Evolutionary conservation across 1,284 basidiomycete species (phyloP).

Genomic region (Gymnopus androsaceus): DNA sequence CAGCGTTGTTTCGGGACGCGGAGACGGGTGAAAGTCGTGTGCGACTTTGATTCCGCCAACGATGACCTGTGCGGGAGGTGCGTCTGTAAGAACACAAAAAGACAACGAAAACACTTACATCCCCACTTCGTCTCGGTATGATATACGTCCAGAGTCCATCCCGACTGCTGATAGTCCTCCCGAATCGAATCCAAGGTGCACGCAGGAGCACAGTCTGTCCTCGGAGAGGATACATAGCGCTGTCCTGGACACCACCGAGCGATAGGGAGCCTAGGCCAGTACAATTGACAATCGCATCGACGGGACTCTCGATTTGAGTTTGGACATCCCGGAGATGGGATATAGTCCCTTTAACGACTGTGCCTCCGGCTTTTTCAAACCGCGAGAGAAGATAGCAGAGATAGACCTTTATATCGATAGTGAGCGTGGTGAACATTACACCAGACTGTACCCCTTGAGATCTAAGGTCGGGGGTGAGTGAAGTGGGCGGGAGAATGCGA

Average conservation of each 20-base stretch:
- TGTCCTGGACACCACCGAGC: slow-evolving; percentile 81
- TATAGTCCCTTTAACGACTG: slow-evolving; percentile 62
- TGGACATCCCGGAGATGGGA: slow-evolving; percentile 42
- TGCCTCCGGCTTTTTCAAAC: slow-evolving; percentile 64
- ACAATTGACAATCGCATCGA: slow-evolving; percentile 67
- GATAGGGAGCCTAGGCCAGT: slow-evolving; percentile 64
- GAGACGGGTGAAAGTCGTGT: slow-evolving; percentile 43
- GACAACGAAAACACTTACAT: slow-evolving; percentile 45
- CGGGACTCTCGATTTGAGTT: slow-evolving; percentile 21
- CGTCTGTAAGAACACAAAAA: neutral
- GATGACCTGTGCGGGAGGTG: slow-evolving; percentile 20
- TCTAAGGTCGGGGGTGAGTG: slow-evolving; percentile 35
- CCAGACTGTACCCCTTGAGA: slow-evolving; percentile 43
- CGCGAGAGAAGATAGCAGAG: slow-evolving; percentile 66
- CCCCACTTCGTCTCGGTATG: slow-evolving; percentile 68
- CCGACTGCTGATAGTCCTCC: slow-evolving; percentile 51
- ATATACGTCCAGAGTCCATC: slow-evolving; percentile 65
- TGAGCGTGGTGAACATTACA: slow-evolving; percentile 62
- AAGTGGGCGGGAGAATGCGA: slow-evolving; percentile 42
- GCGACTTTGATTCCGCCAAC: slow-evolving; percentile 24
- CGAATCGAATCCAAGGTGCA: slow-evolving; percentile 73
- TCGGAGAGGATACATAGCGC: slow-evolving; percentile 72
- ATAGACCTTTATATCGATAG: slow-evolving; percentile 70
- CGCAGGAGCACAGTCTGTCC: slow-evolving; percentile 84
- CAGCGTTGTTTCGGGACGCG: slow-evolving; percentile 50